Percentiles rank a stretch among this genome's conserved stretches.
phyloP scores from a whole-genome alignment of 2,329 filamentous ascomycete genomes.

The Alternaria arborescens region DNA sequence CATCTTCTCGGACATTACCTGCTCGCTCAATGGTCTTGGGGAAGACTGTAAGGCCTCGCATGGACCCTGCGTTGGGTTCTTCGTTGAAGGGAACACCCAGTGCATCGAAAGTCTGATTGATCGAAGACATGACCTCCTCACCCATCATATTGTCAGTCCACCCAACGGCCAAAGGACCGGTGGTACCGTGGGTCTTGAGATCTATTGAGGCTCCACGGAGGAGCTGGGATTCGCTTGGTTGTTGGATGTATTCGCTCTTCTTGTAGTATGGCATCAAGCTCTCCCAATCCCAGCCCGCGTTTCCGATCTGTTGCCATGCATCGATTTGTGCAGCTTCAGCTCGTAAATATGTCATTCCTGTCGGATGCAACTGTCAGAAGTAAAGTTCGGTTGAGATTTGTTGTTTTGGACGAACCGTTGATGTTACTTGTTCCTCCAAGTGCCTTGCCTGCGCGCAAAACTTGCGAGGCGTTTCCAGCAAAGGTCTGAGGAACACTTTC shows the following conservation, averaged over 20 bases:
- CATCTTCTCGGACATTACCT: background rate
- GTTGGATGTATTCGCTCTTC: constrained; percentile 2
- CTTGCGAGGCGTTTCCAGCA: background rate
- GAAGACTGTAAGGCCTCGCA: too few relatives aligned
- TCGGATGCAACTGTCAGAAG: background rate
- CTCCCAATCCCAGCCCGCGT: constrained; percentile 4
- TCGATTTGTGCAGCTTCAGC: constrained; percentile 1
- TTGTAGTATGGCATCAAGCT: constrained; percentile 2
- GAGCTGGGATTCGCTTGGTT: background rate
- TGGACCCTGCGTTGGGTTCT: too few relatives aligned
- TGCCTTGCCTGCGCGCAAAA: background rate
- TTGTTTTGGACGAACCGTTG: background rate
- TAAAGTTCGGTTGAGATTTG: background rate
- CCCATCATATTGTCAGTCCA: constrained; percentile 5
- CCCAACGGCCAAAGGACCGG: background rate
- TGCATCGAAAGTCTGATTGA: background rate
- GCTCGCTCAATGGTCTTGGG: too few relatives aligned
- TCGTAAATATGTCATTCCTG: constrained; percentile 5
- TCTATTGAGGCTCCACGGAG: too few relatives aligned
- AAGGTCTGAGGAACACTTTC: background rate
- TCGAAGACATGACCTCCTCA: background rate
- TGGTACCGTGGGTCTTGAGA: too few relatives aligned
- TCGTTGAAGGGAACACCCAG: background rate
- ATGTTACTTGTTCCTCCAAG: constrained; percentile 4
- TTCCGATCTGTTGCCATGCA: constrained; percentile 3